Evolutionary conservation across 2,329 filamentous ascomycete species (phyloP).

Genomic region (Cercospora janseana): DNA sequence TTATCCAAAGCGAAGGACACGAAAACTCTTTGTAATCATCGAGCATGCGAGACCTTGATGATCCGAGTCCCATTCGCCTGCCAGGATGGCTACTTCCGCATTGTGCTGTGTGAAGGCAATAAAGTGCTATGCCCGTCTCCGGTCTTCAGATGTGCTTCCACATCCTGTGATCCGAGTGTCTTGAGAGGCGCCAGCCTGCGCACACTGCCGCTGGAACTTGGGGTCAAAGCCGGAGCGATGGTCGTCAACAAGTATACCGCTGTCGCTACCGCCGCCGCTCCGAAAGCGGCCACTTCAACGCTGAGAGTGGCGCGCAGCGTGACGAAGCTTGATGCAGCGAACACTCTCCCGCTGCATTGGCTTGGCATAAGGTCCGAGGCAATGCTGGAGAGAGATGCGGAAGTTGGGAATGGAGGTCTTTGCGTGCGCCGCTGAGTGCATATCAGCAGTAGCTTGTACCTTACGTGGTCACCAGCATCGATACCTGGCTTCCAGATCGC

Average conservation of each 20-base stretch:
- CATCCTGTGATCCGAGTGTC: constrained; percentile 15
- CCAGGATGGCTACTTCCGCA: constrained; percentile 20
- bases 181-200: constrained; percentile 19
- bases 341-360: constrained; percentile 10
- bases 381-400: constrained; percentile 4
- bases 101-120: constrained; percentile 17
- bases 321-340: constrained; percentile 4
- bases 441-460: too few species aligned
- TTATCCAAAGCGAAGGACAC: constrained; percentile 50
- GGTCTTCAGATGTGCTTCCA: constrained; percentile 15
- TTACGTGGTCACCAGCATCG: too few species aligned
- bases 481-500: too few species aligned
- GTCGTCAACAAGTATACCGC: constrained; percentile 12
- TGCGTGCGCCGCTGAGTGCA: constrained; percentile 4
- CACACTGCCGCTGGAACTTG: constrained; percentile 19
- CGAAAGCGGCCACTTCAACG: constrained; percentile 9
- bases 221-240: constrained; percentile 15
- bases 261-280: constrained; percentile 6
- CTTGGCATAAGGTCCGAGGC: constrained; percentile 10
- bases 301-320: constrained; percentile 9
- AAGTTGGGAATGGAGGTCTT: constrained; percentile 11
- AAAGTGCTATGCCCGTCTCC: constrained; percentile 21
- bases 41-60: constrained; percentile 12
- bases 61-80: constrained; percentile 13
- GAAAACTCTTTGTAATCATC: constrained; percentile 16